phyloP scores from a whole-genome alignment of 768 basidiomycete genomes.

The Leccinellum rugosiceps region DNA sequence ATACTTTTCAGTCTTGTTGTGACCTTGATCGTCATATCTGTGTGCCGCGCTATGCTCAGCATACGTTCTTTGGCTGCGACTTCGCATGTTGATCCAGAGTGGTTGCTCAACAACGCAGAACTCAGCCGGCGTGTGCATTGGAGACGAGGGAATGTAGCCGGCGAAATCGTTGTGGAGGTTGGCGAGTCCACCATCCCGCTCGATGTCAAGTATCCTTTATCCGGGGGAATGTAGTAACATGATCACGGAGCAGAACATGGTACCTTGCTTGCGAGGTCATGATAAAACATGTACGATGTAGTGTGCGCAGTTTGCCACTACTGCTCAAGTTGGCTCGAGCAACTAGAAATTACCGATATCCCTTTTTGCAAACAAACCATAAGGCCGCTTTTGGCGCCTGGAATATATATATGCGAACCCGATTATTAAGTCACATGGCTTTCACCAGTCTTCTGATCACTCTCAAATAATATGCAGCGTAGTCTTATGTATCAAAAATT shows the following conservation, averaged over 20 bases:
- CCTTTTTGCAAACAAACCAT: too few species aligned
- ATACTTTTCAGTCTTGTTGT: conserved; percentile 2
- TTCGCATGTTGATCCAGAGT: conserved; percentile 39
- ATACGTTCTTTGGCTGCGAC: conserved; percentile 41
- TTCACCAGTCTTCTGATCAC: too few species aligned
- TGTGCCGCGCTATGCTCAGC: conserved; percentile 38
- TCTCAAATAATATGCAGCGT: too few species aligned
- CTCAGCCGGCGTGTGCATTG: conserved; percentile 36
- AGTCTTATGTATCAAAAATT: too few species aligned
- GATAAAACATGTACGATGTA: too few species aligned
- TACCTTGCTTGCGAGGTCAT: too few species aligned
- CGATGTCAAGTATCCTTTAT: not conserved
- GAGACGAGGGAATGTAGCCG: conserved; percentile 4
- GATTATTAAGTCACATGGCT: too few species aligned
- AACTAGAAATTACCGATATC: too few species aligned
- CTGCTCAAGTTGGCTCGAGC: too few species aligned
- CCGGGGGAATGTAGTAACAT: not conserved
- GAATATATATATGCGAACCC: too few species aligned
- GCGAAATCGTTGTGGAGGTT: conserved; percentile 7
- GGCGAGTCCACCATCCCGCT: not conserved
- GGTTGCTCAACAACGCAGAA: conserved; percentile 45
- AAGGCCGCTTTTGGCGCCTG: too few species aligned
- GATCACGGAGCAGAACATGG: not conserved
- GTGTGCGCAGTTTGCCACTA: too few species aligned
- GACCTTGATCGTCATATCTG: conserved; percentile 20